These are phyloP conservation scores for Solanum chilense DNA, from an alignment of 257 asterid species.

Conservation along the genomic window DNA sequence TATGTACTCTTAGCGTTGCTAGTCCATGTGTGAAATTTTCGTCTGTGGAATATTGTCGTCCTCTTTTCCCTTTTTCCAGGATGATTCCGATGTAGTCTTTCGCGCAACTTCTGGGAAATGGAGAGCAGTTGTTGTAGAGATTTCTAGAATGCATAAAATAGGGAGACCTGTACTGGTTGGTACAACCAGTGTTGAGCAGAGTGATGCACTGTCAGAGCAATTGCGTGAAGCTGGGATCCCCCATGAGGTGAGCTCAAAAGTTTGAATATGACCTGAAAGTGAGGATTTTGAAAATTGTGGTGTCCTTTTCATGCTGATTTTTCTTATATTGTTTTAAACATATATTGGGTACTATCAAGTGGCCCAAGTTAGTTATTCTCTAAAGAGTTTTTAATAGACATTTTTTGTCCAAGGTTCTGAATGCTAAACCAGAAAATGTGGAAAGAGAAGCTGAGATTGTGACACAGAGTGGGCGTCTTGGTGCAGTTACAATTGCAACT, in stretches of 20 bases:
- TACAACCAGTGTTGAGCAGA: constrained; percentile 99
- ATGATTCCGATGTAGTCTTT: constrained; percentile 96
- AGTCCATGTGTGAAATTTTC: neutral
- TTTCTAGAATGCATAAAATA: constrained; percentile 91
- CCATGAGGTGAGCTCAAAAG: constrained; percentile 62
- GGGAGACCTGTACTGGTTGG: constrained; percentile 99
- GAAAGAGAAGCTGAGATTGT: constrained; percentile 99
- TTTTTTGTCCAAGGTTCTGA: constrained; percentile 54
- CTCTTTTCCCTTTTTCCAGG: constrained; percentile 28
- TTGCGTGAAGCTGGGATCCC: constrained; percentile 80
- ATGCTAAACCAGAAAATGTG: constrained; percentile 99
- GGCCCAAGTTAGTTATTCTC: neutral
- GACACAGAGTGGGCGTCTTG: constrained; percentile 98
- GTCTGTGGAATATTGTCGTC: neutral
- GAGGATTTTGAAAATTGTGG: neutral
- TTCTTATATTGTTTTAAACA: neutral
- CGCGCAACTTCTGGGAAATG: constrained; percentile 87
- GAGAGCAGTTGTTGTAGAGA: constrained; percentile 95
- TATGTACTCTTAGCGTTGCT: neutral
- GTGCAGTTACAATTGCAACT: constrained; percentile 97
- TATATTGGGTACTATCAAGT: neutral
- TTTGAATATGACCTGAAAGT: neutral
- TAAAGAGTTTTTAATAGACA: neutral
- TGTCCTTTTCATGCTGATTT: neutral
- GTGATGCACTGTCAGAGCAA: constrained; percentile 81